Base-by-base conservation (phyloP, 108 stramenopile species). In the Skeletonema grethae region DNA sequence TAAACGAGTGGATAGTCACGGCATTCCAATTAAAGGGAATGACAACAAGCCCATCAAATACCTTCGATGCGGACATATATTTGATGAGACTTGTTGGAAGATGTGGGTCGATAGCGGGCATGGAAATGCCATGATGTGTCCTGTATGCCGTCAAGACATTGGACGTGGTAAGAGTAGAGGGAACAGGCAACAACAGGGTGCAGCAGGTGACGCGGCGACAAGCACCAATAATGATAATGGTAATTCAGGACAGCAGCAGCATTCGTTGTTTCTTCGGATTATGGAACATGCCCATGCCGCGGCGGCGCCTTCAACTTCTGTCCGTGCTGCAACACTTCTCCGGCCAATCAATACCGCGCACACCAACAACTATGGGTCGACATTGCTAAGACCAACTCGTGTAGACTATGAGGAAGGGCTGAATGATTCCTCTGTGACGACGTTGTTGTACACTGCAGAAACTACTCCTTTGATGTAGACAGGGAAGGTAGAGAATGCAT, bases 11-110 rank as follows among this genome's bases (percentile, higher is more conserved):
- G 92, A 94, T 57, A 87, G 83, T 48, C 89, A 80, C 67, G 88
- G 89, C 6, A 88, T 93, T 22, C 91, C 90, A 0, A 30, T 85
- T 5, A 50, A 65, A 10, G 95, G 92, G 9, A 79, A 66, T n/a
- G 92, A 96, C 73, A 75, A 85, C 3, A 63, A 75, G 56, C 87
- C 83, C 31, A 83, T 93, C 3, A 93, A 92, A 63, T 57, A 92
- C 38, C 68, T 96, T 32, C 91, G 92, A 53, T 96, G 95, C 69
- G 95, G 95, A 6, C 95, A 96, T 65, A 86, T 93, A 20, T 96
- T 96, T 80, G 91, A 92, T 65, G 82, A 88, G 35, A 83, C 88
- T 5, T 96, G 95, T 69, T 96, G 93, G 93, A 88, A 76, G 68
- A 67, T 61, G 25, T 95, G 90, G 90, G 85, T 89, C 0, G 84